Percentiles rank a stretch among this genome's conserved stretches.
Evolutionary conservation across 441 rosid species (phyloP).

Genomic region (Populus hybrid): DNA sequence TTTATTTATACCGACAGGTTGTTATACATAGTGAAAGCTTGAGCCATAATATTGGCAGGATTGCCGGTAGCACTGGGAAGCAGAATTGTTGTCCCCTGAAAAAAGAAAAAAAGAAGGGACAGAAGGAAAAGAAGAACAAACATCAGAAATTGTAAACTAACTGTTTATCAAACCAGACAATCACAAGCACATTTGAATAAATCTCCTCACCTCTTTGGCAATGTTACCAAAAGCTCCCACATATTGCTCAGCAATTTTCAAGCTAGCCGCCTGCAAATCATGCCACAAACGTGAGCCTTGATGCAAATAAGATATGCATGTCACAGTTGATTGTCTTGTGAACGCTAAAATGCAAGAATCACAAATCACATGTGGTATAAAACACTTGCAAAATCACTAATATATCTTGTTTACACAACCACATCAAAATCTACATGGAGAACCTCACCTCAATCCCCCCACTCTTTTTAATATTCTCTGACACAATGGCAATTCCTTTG

Average conservation of each 20-base stretch:
- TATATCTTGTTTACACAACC: too few species aligned
- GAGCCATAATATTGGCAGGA: slow-evolving; percentile 52
- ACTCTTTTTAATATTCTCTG: too few species aligned
- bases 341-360: too few species aligned
- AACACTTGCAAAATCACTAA: too few species aligned
- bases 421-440: too few species aligned
- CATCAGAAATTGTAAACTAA: not conserved
- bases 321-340: too few species aligned
- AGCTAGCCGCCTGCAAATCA: slow-evolving; percentile 76
- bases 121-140: not conserved
- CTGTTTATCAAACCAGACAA: not conserved
- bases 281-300: slow-evolving; percentile 9
- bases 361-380: too few species aligned
- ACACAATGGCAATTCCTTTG: slow-evolving; percentile 43
- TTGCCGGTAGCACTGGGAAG: slow-evolving; percentile 67
- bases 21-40: slow-evolving; percentile 47
- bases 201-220: slow-evolving; percentile 70
- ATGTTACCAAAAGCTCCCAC: slow-evolving; percentile 77
- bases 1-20: slow-evolving; percentile 22
- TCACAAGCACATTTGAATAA: not conserved
- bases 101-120: not conserved
- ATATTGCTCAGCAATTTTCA: slow-evolving; percentile 88
- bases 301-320: not conserved
- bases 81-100: slow-evolving; percentile 79
- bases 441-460: too few species aligned